phyloP scores from a whole-genome alignment of 1,284 basidiomycete species.

The Rhizoctonia solani region DNA sequence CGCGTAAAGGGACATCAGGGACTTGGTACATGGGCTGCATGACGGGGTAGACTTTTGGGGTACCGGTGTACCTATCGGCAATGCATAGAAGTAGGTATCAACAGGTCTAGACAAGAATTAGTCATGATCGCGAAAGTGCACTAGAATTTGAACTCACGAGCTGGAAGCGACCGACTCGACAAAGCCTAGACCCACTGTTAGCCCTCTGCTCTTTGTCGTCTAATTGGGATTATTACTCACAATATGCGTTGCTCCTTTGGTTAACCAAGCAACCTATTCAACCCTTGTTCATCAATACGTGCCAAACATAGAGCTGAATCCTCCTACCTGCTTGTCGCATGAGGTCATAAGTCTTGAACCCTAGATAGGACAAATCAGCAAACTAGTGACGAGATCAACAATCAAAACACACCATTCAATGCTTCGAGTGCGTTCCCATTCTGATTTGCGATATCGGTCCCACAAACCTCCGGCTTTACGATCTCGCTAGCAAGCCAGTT shows the following conservation, averaged over 20 bases:
- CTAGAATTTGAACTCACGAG: too few relatives aligned
- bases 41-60: slow-evolving; percentile 38
- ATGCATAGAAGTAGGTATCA: slow-evolving; percentile 40
- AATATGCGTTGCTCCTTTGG: slow-evolving; percentile 39
- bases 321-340: slow-evolving; percentile 40
- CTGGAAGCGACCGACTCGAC: slow-evolving; percentile 39
- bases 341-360: slow-evolving; percentile 39
- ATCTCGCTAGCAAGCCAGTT: slow-evolving; percentile 37
- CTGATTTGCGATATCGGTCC: slow-evolving; percentile 36
- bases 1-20: slow-evolving; percentile 38
- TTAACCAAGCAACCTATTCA: slow-evolving; percentile 39
- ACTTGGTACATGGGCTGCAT: slow-evolving; percentile 38
- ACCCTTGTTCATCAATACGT: neutral
- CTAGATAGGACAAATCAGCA: neutral
- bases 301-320: neutral
- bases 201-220: neutral
- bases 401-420: slow-evolving; percentile 32
- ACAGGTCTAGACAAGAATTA: slow-evolving; percentile 29
- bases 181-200: slow-evolving; percentile 29
- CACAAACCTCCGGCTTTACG: slow-evolving; percentile 36
- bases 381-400: neutral
- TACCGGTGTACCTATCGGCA: slow-evolving; percentile 36
- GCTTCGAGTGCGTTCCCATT: slow-evolving; percentile 38
- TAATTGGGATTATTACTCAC: slow-evolving; percentile 1
- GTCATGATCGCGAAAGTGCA: neutral